These are phyloP conservation scores for Suillus spraguei DNA, from an alignment of 768 basidiomycete species.

Conservation along the genomic window DNA sequence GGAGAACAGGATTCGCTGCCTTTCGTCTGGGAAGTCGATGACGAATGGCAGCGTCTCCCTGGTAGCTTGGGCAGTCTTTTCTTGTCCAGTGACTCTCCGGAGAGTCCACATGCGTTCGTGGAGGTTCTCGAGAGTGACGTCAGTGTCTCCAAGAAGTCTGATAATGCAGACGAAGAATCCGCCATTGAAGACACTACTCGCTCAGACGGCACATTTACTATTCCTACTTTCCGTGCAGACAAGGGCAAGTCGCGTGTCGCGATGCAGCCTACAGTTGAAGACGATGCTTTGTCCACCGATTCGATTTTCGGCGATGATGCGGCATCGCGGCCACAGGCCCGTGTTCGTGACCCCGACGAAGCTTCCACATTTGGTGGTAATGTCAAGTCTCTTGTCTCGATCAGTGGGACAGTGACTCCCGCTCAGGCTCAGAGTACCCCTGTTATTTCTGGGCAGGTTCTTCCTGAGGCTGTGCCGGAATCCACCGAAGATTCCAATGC, in stretches of 20 bases:
- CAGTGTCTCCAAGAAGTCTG: conserved; percentile 32
- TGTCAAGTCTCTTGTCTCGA: conserved; percentile 19
- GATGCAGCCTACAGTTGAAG: conserved; percentile 27
- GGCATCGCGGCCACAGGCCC: conserved; percentile 61
- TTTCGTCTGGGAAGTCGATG: conserved; percentile 49
- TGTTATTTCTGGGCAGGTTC: conserved; percentile 30
- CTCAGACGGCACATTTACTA: conserved; percentile 24
- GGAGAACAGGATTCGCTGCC: conserved; percentile 49
- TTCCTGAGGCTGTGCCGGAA: conserved; percentile 17
- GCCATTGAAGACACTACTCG: conserved; percentile 35
- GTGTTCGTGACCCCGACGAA: conserved; percentile 48
- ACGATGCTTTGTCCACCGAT: conserved; percentile 41
- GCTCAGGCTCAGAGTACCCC: conserved; percentile 45
- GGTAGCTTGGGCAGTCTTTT: conserved; percentile 44
- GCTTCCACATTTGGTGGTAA: conserved; percentile 25
- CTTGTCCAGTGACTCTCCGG: conserved; percentile 31
- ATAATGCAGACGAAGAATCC: conserved; percentile 33
- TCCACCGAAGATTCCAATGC: conserved; percentile 16
- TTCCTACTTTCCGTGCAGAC: conserved; percentile 39
- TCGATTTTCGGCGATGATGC: conserved; percentile 44
- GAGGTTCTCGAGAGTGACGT: conserved; percentile 53
- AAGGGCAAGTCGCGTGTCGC: conserved; percentile 43
- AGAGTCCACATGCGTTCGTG: conserved; percentile 65
- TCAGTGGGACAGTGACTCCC: conserved; percentile 28
- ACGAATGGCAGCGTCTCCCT: conserved; percentile 68